phyloP scores from a whole-genome alignment of 2,329 filamentous ascomycete genomes.

The Xenosphaeropsis pyriputrescens region DNA sequence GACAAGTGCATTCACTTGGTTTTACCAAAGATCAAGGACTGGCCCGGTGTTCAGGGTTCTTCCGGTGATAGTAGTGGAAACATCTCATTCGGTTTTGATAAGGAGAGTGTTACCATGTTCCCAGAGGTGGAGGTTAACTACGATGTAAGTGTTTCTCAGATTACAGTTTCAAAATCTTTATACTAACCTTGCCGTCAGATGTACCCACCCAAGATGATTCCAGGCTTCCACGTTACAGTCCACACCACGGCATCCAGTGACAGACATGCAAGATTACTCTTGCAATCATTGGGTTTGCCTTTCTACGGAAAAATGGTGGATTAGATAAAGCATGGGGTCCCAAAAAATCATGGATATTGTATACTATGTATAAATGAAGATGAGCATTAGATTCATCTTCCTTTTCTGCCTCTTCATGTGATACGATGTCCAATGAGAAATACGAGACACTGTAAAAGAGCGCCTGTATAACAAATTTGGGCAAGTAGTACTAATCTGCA shows the following conservation, averaged over 20 bases:
- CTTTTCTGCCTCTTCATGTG: too few species aligned
- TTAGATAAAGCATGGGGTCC: constrained; percentile 2
- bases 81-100: constrained; percentile 64
- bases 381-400: too few species aligned
- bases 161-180: background rate
- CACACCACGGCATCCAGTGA: constrained; percentile 16
- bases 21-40: constrained; percentile 91
- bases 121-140: constrained; percentile 94
- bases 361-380: too few species aligned
- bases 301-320: constrained; percentile 15
- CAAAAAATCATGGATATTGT: too few species aligned
- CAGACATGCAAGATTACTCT: constrained; percentile 14
- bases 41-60: constrained; percentile 59
- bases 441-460: too few species aligned
- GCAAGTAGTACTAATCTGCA: too few species aligned
- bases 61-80: constrained; percentile 85
- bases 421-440: too few species aligned
- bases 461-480: too few species aligned
- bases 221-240: constrained; percentile 19
- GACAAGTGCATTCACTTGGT: constrained; percentile 85
- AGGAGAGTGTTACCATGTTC: constrained; percentile 67
- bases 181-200: constrained; percentile 24
- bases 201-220: constrained; percentile 34
- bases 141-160: constrained; percentile 47
- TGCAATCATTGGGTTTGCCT: constrained; percentile 14